Conservation (phyloP, 768 basidiomycete species). For the Rhodotorula graminis region DNA sequence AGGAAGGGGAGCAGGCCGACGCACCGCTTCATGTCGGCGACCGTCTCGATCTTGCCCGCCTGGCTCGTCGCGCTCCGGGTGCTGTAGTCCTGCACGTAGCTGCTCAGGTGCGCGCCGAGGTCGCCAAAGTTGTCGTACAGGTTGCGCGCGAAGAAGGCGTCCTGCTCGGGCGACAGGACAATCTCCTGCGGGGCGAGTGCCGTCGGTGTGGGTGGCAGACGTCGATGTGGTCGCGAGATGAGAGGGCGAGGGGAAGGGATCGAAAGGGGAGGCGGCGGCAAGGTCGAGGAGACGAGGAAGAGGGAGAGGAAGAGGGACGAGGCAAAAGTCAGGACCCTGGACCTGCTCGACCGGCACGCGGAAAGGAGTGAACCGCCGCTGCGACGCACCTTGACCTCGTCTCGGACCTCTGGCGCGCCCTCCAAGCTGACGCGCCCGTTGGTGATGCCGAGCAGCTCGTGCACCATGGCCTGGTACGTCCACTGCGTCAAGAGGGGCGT, state of each 20-base stretch:
- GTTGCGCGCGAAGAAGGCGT: conserved; percentile 88
- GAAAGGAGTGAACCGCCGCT: too few species aligned
- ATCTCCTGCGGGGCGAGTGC: conserved; percentile 63
- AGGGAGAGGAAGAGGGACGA: not conserved
- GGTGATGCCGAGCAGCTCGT: conserved; percentile 85
- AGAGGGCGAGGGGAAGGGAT: too few species aligned
- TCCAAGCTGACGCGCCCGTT: conserved; percentile 86
- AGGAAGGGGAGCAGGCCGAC: not conserved
- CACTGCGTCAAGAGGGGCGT: conserved; percentile 94
- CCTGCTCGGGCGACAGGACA: conserved; percentile 81
- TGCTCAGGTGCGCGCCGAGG: conserved; percentile 80
- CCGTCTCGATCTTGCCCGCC: conserved; percentile 80
- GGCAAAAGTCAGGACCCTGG: too few species aligned
- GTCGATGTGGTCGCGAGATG: too few species aligned
- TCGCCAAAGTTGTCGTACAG: conserved; percentile 93
- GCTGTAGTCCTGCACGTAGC: conserved; percentile 84
- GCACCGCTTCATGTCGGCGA: conserved; percentile 81
- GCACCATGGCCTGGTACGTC: conserved; percentile 99
- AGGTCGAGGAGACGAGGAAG: not conserved
- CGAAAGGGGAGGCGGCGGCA: too few species aligned
- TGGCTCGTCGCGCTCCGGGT: conserved; percentile 63
- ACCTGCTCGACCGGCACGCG: too few species aligned
- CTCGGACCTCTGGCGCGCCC: conserved; percentile 74
- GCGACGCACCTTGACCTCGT: conserved; percentile 72
- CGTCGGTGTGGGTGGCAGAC: too few species aligned